phyloP scores from a whole-genome alignment of 2,329 filamentous ascomycete genomes.

The Oidium heveae region DNA sequence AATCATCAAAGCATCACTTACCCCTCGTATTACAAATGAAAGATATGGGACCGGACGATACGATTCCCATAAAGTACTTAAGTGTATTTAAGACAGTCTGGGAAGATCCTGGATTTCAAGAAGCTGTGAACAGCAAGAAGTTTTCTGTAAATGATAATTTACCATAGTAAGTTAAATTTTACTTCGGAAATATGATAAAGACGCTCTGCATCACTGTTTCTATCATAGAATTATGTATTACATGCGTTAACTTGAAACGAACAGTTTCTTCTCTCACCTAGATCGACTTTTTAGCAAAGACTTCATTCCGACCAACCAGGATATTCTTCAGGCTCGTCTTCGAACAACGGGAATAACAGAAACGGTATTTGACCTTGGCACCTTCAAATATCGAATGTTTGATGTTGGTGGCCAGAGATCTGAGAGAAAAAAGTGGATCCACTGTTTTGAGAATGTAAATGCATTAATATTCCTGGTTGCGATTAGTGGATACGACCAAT shows the following conservation, averaged over 20 bases:
- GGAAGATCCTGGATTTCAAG: constrained; percentile 59
- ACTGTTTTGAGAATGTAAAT: constrained; percentile 58
- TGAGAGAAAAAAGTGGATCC: constrained; percentile 58
- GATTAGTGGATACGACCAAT: constrained; percentile 91
- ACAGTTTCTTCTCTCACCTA: constrained; percentile 59
- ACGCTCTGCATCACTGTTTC: background rate
- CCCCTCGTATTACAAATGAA: constrained; percentile 37
- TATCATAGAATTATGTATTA: background rate
- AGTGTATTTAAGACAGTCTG: constrained; percentile 65
- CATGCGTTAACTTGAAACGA: constrained; percentile 2
- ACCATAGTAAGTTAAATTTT: constrained; percentile 45
- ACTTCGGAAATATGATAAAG: background rate
- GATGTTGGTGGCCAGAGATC: constrained; percentile 52
- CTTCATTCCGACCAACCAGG: constrained; percentile 81
- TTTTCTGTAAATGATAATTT: constrained; percentile 92
- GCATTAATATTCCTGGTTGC: constrained; percentile 82
- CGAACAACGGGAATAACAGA: constrained; percentile 91
- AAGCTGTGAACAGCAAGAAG: constrained; percentile 79
- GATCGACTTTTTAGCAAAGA: constrained; percentile 50
- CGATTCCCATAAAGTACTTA: constrained; percentile 53
- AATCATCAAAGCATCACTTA: constrained; percentile 40
- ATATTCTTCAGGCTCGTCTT: constrained; percentile 72
- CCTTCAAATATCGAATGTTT: constrained; percentile 84
- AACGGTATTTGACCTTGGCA: constrained; percentile 74
- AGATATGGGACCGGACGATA: constrained; percentile 62